Conservation (phyloP, 169 alveolate genomes). For the Babesia bigemina region DNA sequence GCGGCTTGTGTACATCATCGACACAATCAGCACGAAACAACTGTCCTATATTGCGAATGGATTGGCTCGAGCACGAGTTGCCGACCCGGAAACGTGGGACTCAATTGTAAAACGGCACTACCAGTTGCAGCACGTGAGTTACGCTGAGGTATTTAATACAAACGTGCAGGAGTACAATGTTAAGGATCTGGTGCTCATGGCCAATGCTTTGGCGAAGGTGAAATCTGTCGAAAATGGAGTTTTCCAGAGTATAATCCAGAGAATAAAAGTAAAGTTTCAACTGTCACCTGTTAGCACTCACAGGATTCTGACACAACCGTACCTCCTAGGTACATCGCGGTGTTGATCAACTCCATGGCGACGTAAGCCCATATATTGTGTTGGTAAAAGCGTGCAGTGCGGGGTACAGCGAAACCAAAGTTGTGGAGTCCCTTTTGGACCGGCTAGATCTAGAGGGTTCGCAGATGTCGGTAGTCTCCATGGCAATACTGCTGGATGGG, state of each 20-base stretch:
- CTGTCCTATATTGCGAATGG: conserved; percentile 61
- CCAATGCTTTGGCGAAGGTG: conserved; percentile 58
- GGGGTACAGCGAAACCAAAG: conserved; percentile 9
- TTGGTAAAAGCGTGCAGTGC: conserved; percentile 5
- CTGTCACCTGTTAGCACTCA: background rate
- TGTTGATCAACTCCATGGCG: conserved; percentile 53
- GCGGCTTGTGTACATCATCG: conserved; percentile 20
- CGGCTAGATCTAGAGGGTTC: background rate
- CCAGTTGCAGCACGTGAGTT: conserved; percentile 39
- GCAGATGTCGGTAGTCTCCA: background rate
- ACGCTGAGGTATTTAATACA: background rate
- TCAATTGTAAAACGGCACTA: conserved; percentile 27
- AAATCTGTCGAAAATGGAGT: background rate
- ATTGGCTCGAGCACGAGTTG: conserved; percentile 39
- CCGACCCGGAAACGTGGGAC: conserved; percentile 46
- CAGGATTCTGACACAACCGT: conserved; percentile 16
- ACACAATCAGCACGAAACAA: conserved; percentile 17
- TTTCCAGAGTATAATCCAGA: background rate
- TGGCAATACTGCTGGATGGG: conserved; percentile 23
- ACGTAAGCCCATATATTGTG: background rate
- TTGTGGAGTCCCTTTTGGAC: conserved; percentile 5
- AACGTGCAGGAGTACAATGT: conserved; percentile 11
- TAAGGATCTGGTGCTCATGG: conserved; percentile 43
- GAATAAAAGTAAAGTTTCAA: conserved; percentile 21
- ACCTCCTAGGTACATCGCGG: conserved; percentile 19